Conservation (phyloP, 2,329 filamentous ascomycete species). For the Tolypocladium tropicale region DNA sequence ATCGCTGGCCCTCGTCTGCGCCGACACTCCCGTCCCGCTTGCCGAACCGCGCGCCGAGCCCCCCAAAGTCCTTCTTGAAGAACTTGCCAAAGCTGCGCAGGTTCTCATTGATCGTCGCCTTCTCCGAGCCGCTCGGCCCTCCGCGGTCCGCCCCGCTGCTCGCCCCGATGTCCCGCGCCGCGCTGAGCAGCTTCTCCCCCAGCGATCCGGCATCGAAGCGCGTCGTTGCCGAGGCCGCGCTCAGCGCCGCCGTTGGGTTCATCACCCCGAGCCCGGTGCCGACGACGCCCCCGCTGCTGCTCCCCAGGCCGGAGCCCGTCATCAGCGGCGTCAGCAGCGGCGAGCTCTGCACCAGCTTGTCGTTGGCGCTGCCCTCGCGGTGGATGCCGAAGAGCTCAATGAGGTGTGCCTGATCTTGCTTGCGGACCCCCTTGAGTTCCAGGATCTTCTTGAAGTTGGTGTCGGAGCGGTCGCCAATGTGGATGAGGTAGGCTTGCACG, state of each 20-base stretch:
- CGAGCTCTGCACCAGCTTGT: constrained; percentile 59
- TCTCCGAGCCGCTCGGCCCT: constrained; percentile 34
- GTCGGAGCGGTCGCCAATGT: constrained; percentile 88
- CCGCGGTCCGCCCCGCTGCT: constrained; percentile 16
- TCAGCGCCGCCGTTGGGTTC: constrained; percentile 30
- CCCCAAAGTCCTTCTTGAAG: constrained; percentile 78
- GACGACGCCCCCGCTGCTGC: constrained; percentile 14
- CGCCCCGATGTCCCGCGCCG: constrained; percentile 74
- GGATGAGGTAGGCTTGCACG: constrained; percentile 94
- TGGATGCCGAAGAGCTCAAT: constrained; percentile 77
- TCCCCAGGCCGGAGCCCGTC: constrained; percentile 28
- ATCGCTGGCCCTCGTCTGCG: constrained; percentile 12
- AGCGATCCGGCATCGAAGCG: constrained; percentile 75
- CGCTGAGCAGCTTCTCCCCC: constrained; percentile 80
- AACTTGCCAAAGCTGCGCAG: constrained; percentile 94
- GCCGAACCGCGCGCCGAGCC: constrained; percentile 64
- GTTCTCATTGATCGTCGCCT: constrained; percentile 81
- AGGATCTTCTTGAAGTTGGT: constrained; percentile 94
- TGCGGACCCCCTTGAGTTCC: constrained; percentile 86
- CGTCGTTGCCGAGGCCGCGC: constrained; percentile 23
- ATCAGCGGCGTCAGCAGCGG: constrained; percentile 61
- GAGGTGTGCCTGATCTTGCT: constrained; percentile 70
- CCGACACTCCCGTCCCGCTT: constrained; percentile 39
- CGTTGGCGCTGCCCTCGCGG: constrained; percentile 64
- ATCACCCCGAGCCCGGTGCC: constrained; percentile 27